phyloP scores from a whole-genome alignment of 2,329 filamentous ascomycete species.

The Lasiodiplodia sp. region DNA sequence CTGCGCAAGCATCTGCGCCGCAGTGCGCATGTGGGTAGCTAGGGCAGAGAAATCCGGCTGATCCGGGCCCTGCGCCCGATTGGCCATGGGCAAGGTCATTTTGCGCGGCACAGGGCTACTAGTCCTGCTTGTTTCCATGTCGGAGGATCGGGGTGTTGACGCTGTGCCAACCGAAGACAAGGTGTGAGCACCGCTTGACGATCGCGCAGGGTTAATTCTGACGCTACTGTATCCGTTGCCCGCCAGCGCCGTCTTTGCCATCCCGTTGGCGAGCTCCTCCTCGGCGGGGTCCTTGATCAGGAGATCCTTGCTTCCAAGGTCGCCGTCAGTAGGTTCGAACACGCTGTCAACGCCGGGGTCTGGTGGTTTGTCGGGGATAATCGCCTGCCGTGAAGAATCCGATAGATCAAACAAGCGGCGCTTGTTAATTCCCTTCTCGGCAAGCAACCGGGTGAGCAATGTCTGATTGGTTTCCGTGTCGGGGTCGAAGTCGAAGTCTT shows the following conservation, averaged over 20 bases:
- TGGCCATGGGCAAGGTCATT: slow-evolving; percentile 65
- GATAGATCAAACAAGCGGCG: slow-evolving; percentile 62
- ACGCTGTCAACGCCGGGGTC: slow-evolving; percentile 70
- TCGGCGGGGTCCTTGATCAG: slow-evolving; percentile 66
- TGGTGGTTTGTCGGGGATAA: slow-evolving; percentile 53
- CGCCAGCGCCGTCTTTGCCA: slow-evolving; percentile 15
- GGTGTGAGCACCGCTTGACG: slow-evolving; percentile 69
- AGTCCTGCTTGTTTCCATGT: slow-evolving; percentile 71
- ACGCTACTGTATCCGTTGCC: slow-evolving; percentile 10
- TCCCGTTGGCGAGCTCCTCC: slow-evolving; percentile 39
- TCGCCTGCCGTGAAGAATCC: slow-evolving; percentile 64
- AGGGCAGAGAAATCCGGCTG: slow-evolving; percentile 83
- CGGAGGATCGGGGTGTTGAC: slow-evolving; percentile 73
- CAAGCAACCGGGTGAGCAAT: slow-evolving; percentile 69
- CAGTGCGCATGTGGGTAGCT: slow-evolving; percentile 86
- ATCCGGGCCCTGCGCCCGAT: slow-evolving; percentile 64
- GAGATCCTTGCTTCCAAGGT: slow-evolving; percentile 76
- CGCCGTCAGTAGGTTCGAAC: slow-evolving; percentile 81
- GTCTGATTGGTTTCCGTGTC: slow-evolving; percentile 75
- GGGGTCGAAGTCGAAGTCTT: slow-evolving; percentile 85
- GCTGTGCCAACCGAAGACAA: slow-evolving; percentile 67
- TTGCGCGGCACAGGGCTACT: slow-evolving; percentile 70
- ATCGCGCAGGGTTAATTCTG: slow-evolving; percentile 43
- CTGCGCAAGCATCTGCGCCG: slow-evolving; percentile 86
- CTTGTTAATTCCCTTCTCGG: slow-evolving; percentile 67